Evolutionary conservation across 1,139 yeast genomes (phyloP), one percentile per base, ranked within the genome.

Genomic region (Pichia sp.): DNA sequence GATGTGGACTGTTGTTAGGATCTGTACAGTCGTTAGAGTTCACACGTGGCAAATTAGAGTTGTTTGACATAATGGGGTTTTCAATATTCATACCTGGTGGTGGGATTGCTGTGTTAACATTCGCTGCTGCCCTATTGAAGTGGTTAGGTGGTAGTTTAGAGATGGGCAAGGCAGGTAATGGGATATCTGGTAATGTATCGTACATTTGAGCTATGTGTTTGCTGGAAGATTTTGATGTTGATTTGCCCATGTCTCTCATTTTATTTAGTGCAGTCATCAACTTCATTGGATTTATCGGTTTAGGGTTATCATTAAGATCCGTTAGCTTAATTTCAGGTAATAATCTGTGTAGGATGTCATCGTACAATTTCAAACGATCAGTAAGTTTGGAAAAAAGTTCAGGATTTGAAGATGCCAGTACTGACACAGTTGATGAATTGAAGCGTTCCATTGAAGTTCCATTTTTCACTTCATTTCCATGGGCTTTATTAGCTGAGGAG

Each of bases 281-380:
- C 37, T 48, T 51, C 49, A 50, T 47, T 24, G 58, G 57, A 33
- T 54, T 54, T 13, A 54, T 52, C 1, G 58, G 58, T 33, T 47
- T 47, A 2, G 57, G 57, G 27, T 51, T 52, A 33, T 54, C 58
- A 32, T 53, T 50, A 33, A 51, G 40, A 30, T 53, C 57, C 3
- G 58, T 53, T 25, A 52, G 36, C 31, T 54, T 54, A 22, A 53
- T 44, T 30, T 54, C 55, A 2, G 60, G 60, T 18, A 55, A 27
- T 11, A 55, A 37, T 17, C 51, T 35, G 24, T 53, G 56, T 30
- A 55, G 35, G 9, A 55, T 49, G 34, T 55, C 60, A 41, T 55
- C 59, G 28, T 54, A 54, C 15, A 50, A 34, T 37, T 53, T 52
- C 30, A 54, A 38, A 29, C 57, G 42, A 28, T 52, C 56, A 7